Base-by-base conservation (phyloP, 768 basidiomycete species). In the Roridomyces roridus region DNA sequence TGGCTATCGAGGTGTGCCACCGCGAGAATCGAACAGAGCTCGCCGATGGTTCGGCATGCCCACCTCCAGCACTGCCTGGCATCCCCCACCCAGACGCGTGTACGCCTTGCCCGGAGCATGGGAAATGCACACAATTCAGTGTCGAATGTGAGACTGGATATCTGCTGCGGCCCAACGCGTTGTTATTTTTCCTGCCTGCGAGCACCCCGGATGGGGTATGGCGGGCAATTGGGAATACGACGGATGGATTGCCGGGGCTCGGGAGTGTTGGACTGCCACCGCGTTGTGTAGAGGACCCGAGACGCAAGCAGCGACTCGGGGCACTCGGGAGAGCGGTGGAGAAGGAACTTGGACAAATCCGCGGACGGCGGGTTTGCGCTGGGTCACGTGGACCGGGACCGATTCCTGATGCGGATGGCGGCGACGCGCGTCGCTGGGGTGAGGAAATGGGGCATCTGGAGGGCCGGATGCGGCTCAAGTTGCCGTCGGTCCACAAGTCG, bases 361-460 rank as follows among this genome's bases (percentile, higher is more conserved):
- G 85, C 62, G 87, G 93, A 37, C 76, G 73, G 63, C 81, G 84
- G 55, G 60, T 91, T 10, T 94, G 92, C 70, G 77, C 75, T 35
- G 84, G 31, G 31, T 34, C 80, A 29, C 73, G 71, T 43, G 49
- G 47, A 2, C 57, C 64, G 6, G 55, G 66, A n/a, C 56, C 66
- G 23, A 61, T 76, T 17, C 67, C 71, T 17, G 84, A 83, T 42
- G 68, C 72, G 54, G 82, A 86, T 50, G 86, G 84, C 11, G 84
- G 85, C 57, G 87, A 91, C 63, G 92, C 90, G n/a, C 81, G 80
- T 68, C 83, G 77, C 66, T 94, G 89, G 88, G 93, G 92, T 43
- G 60, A 87, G 24, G 82, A 86, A 52, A 67, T 89, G n/a, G 79
- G 80, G 41, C 74, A 71, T 12, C 70, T 94, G 60, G 79, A 80